Percentiles rank a stretch among this genome's conserved stretches.
Conservation (phyloP, 2,329 filamentous ascomycete species). For the Ophiognomonia clavigignenti-juglandacearum region DNA sequence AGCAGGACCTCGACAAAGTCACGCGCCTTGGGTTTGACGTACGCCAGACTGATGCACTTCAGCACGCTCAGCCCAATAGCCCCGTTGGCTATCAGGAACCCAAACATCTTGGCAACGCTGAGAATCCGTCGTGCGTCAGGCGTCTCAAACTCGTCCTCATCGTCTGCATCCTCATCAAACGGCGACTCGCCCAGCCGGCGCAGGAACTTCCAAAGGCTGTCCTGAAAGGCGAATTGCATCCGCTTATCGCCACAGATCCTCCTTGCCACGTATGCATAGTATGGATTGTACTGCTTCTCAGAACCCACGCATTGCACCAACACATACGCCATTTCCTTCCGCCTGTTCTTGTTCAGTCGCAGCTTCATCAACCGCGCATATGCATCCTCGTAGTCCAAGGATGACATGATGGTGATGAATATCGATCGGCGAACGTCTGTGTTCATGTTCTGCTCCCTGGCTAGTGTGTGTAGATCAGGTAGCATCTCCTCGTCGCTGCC, state of each 20-base stretch:
- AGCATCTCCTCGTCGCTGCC: conserved; percentile 42
- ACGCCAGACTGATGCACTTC: conserved; percentile 72
- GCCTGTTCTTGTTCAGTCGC: conserved; percentile 77
- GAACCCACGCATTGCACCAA: conserved; percentile 81
- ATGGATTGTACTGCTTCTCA: conserved; percentile 84
- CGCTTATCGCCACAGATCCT: conserved; percentile 71
- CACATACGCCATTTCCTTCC: conserved; percentile 81
- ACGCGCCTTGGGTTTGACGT: conserved; percentile 69
- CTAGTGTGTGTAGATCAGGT: conserved; percentile 70
- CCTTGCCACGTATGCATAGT: conserved; percentile 81
- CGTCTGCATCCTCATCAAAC: conserved; percentile 59
- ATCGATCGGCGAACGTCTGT: conserved; percentile 85
- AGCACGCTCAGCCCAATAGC: conserved; percentile 44
- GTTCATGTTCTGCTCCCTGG: conserved; percentile 78
- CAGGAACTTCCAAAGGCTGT: conserved; percentile 81
- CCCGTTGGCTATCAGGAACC: conserved; percentile 42
- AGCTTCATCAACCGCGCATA: conserved; percentile 76
- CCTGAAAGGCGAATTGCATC: conserved; percentile 80
- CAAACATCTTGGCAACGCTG: conserved; percentile 52
- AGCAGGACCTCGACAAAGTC: conserved; percentile 78
- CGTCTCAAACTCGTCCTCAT: conserved; percentile 45
- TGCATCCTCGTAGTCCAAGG: conserved; percentile 78
- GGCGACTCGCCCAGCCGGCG: conserved; percentile 77
- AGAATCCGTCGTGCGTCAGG: conserved; percentile 46
- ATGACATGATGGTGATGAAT: conserved; percentile 85